Percentiles rank a stretch among this genome's conserved stretches.
Conservation (phyloP, 768 basidiomycete genomes). For the Naganishia antarctica region DNA sequence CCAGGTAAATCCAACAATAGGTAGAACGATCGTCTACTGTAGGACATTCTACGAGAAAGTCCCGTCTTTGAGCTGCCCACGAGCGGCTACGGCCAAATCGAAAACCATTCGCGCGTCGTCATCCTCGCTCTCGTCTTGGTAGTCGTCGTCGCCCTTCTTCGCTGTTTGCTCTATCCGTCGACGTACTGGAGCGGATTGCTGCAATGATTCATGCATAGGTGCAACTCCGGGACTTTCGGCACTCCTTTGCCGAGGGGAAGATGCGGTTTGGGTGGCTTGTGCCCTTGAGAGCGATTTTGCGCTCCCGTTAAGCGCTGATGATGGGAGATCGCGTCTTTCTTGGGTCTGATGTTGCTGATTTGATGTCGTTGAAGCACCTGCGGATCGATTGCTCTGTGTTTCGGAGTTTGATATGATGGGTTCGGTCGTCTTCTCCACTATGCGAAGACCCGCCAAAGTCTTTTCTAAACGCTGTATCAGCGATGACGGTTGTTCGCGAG, state of each 20-base stretch:
- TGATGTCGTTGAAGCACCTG: no score
- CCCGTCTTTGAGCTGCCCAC: slow-evolving; percentile 17
- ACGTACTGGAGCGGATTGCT: no score
- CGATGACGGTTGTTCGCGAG: slow-evolving; percentile 18
- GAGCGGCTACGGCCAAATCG: slow-evolving; percentile 16
- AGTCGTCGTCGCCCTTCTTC: background rate
- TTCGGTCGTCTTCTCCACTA: slow-evolving; percentile 15
- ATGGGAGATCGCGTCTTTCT: no score
- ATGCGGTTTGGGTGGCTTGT: no score
- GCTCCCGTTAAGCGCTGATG: no score
- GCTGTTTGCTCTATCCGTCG: background rate
- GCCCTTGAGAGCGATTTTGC: no score
- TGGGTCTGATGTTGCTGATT: no score
- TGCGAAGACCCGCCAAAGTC: slow-evolving; percentile 13
- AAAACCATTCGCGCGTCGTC: slow-evolving; percentile 23
- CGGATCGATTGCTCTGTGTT: no score
- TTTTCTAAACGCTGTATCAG: slow-evolving; percentile 15
- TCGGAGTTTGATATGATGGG: no score
- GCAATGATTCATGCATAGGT: no score
- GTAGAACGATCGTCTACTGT: background rate
- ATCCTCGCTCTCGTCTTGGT: slow-evolving; percentile 14
- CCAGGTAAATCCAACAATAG: background rate
- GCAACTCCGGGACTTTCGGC: no score
- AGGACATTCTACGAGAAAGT: background rate
- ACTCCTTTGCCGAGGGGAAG: no score